These are phyloP conservation scores for Citrullus mucosospermus DNA, from an alignment of 306 rosid genomes.

Conservation along the genomic window DNA sequence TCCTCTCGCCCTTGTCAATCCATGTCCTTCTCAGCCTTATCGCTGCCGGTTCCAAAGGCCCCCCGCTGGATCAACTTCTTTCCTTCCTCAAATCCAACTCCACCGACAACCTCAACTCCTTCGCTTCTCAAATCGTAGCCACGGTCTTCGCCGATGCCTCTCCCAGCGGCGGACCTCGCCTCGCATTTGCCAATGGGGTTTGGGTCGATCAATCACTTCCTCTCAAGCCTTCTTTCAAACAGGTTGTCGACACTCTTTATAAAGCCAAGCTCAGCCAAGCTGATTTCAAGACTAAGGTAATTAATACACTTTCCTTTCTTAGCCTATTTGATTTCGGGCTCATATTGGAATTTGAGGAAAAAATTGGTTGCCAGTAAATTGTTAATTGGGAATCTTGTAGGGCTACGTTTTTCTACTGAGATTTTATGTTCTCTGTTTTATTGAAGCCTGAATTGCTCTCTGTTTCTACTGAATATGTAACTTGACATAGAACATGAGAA, in stretches of 20 bases:
- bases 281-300: constrained; percentile 60
- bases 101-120: constrained; percentile 41
- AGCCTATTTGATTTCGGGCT: not conserved
- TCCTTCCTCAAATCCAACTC: constrained; percentile 58
- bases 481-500: not conserved
- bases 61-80: constrained; percentile 54
- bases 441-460: not conserved
- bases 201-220: constrained; percentile 57
- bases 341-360: not conserved
- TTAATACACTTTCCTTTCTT: not conserved
- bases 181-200: constrained; percentile 44
- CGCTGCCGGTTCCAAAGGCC: constrained; percentile 61
- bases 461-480: not conserved
- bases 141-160: constrained; percentile 46
- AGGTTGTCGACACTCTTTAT: constrained; percentile 29
- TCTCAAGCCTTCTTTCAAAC: constrained; percentile 54
- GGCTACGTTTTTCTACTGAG: too few relatives aligned
- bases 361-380: not conserved
- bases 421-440: not conserved
- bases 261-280: constrained; percentile 39
- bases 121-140: constrained; percentile 45
- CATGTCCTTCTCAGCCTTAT: constrained; percentile 53
- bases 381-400: not conserved
- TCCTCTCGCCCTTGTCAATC: constrained; percentile 65
- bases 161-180: constrained; percentile 55